Evolutionary conservation across 305 asterid species (phyloP), one percentile per base, ranked within the genome.

Genomic region (Ajuga reptans): DNA sequence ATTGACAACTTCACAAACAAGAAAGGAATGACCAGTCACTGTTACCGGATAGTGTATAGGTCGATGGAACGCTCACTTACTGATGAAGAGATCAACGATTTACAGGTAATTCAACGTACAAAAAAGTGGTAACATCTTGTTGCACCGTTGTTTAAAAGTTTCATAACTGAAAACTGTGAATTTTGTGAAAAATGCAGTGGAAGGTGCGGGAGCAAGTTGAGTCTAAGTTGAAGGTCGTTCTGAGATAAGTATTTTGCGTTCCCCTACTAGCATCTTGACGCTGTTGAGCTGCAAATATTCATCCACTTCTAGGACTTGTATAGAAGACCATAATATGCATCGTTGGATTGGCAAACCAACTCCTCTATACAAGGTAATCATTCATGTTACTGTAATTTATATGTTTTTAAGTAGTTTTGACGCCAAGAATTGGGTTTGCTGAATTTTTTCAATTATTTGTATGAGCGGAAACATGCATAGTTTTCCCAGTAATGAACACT

Each of bases 1-100:
- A 87, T 87, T 2, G 96, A 85, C 74, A 77, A 82, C 75, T 89
- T 89, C 75, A 87, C 90, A 42, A 87, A 87, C 77, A 87, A 87
- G 89, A 87, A 87, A 80, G 95, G 96, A 77, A 80, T 61, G 88
- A 88, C 94, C 14, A 92, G 98, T 77, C 96, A 90, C 50, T 92
- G 98, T 69, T 92, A 92, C 63, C 81, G 98, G 71, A 85, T 92
- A 49, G 86, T 92, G 6, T 92, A 90, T 75, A 85, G 97, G 61
- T 92, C 98, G 17, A 88, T 84, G 96, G 96, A 92, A 68, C 87
- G 92, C 11, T 92, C 97, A 39, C 89, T 92, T 72, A 90, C 89
- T 5, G 96, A 92, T 14, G 98, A 88, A 53, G 98, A 92, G 84
- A 92, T 92, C 43, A 92, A 92, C 42, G 94, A 87, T 21, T 79